Conservation (phyloP, 2,329 filamentous ascomycete genomes). For the Tolypocladium ophioglossoides region DNA sequence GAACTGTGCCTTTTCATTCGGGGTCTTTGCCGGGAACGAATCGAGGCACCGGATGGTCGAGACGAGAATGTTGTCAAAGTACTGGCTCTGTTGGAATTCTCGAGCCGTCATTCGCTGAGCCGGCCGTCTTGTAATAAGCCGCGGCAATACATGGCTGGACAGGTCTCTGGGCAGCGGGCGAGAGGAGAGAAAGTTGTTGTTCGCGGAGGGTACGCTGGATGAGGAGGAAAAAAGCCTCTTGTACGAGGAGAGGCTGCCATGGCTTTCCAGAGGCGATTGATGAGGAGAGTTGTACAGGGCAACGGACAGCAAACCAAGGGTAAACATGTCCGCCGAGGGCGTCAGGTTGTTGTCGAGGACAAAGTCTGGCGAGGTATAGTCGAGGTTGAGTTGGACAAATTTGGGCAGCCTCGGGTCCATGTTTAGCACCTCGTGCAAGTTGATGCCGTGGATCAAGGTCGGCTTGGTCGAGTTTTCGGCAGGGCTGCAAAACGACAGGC, state of each 20-base stretch:
- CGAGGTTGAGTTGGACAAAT: conserved; percentile 78
- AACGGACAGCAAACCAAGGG: conserved; percentile 76
- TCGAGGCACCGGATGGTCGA: conserved; percentile 95
- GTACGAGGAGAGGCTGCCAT: conserved; percentile 73
- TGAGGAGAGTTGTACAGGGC: conserved; percentile 94
- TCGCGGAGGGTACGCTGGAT: conserved; percentile 64
- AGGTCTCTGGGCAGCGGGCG: conserved; percentile 73
- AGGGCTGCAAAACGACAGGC: conserved; percentile 80
- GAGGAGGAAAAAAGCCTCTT: conserved; percentile 73
- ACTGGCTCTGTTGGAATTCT: conserved; percentile 90
- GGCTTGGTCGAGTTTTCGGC: conserved; percentile 64
- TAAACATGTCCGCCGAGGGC: conserved; percentile 83
- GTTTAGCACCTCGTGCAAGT: conserved; percentile 73
- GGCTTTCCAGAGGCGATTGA: conserved; percentile 70
- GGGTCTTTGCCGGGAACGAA: conserved; percentile 79
- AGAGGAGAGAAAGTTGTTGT: conserved; percentile 77
- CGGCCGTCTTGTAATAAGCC: conserved; percentile 77
- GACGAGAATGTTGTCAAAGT: conserved; percentile 94
- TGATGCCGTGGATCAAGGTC: conserved; percentile 69
- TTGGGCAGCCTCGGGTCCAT: conserved; percentile 74
- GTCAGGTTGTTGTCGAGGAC: conserved; percentile 84
- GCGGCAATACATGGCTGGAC: conserved; percentile 62
- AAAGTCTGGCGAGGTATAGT: conserved; percentile 92
- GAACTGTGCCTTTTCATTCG: conserved; percentile 84
- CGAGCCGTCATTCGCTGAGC: conserved; percentile 78